Evolutionary conservation across 2,329 filamentous ascomycete genomes (phyloP).

Genomic region (Beauveria rudraprayagi): DNA sequence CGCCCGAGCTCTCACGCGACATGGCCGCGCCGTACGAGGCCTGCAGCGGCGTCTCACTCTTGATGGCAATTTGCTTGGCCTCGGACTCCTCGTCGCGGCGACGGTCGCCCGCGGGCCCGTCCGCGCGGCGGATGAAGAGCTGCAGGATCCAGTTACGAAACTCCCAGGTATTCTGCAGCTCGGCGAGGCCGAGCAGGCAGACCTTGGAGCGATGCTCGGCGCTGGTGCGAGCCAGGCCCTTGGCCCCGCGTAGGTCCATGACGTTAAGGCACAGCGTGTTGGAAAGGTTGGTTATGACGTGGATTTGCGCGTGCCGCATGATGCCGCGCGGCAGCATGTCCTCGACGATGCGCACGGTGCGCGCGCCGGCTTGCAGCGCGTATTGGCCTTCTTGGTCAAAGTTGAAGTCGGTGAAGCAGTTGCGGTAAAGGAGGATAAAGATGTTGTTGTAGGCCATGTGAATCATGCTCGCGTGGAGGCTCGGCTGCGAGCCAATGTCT

Average conservation of each 20-base stretch:
- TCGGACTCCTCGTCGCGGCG: not conserved
- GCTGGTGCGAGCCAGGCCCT: slow-evolving; percentile 31
- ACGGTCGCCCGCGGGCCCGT: slow-evolving; percentile 31
- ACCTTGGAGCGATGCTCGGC: slow-evolving; percentile 41
- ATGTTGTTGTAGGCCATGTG: slow-evolving; percentile 40
- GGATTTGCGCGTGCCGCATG: slow-evolving; percentile 34
- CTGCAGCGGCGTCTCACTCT: slow-evolving; percentile 4
- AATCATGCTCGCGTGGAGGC: slow-evolving; percentile 32
- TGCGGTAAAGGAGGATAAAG: slow-evolving; percentile 36
- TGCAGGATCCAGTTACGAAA: slow-evolving; percentile 40
- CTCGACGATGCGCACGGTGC: slow-evolving; percentile 38
- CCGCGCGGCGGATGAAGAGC: slow-evolving; percentile 39
- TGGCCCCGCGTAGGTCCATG: slow-evolving; percentile 30
- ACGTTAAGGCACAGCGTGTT: slow-evolving; percentile 41
- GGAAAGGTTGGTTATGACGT: slow-evolving; percentile 40
- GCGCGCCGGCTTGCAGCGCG: slow-evolving; percentile 36
- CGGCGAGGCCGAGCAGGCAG: slow-evolving; percentile 37
- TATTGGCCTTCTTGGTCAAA: slow-evolving; percentile 27
- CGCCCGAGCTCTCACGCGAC: not conserved
- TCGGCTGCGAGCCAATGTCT: slow-evolving; percentile 21
- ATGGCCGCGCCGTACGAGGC: slow-evolving; percentile 6
- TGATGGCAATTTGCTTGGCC: not conserved
- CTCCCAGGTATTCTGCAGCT: slow-evolving; percentile 41
- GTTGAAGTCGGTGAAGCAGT: slow-evolving; percentile 30
- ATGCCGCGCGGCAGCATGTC: slow-evolving; percentile 36